phyloP scores from a whole-genome alignment of 1,139 yeast species.

The Geotrichum phurueaensis region DNA sequence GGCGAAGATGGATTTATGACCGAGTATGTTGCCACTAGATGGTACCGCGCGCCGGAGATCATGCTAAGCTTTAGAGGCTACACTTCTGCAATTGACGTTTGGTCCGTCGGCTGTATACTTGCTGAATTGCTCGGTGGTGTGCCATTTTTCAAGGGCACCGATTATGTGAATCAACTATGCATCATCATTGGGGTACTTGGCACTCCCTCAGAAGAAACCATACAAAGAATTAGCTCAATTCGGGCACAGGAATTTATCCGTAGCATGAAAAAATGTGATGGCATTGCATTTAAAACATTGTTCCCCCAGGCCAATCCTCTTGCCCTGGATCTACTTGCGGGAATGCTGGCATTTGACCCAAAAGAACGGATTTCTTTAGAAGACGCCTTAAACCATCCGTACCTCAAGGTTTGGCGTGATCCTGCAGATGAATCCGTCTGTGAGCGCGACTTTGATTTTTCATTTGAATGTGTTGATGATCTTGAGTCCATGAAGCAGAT shows the following conservation, averaged over 20 bases:
- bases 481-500: slow-evolving; percentile 67
- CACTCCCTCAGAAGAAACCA: slow-evolving; percentile 80
- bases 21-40: slow-evolving; percentile 94
- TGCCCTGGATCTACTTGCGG: slow-evolving; percentile 75
- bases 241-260: slow-evolving; percentile 91
- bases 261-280: slow-evolving; percentile 76
- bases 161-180: slow-evolving; percentile 90
- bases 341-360: slow-evolving; percentile 85
- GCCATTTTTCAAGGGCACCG: slow-evolving; percentile 89
- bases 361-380: slow-evolving; percentile 79
- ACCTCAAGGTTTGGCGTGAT: slow-evolving; percentile 90
- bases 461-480: slow-evolving; percentile 83
- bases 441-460: slow-evolving; percentile 75
- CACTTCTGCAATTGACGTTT: slow-evolving; percentile 90
- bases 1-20: slow-evolving; percentile 88
- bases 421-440: slow-evolving; percentile 92
- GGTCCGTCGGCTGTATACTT: slow-evolving; percentile 96
- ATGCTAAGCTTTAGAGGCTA: slow-evolving; percentile 90
- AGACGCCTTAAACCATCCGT: slow-evolving; percentile 85
- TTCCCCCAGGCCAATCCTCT: slow-evolving; percentile 84
- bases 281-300: slow-evolving; percentile 60
- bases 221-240: slow-evolving; percentile 76
- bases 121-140: slow-evolving; percentile 91
- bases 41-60: slow-evolving; percentile 98
- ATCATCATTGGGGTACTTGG: slow-evolving; percentile 82